Conservation (phyloP, 2,329 filamentous ascomycete genomes). For the Calonectria pauciramosa region DNA sequence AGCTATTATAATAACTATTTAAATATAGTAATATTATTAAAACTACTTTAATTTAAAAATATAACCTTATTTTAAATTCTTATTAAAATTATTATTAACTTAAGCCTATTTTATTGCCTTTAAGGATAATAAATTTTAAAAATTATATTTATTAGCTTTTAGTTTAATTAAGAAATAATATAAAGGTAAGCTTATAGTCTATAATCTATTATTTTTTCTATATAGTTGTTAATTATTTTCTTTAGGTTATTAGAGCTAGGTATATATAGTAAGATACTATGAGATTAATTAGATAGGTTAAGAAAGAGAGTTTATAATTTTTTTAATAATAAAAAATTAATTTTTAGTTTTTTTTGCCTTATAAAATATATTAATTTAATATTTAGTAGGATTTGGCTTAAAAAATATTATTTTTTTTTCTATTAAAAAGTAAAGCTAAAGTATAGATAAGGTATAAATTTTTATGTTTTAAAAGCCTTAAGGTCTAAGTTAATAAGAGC, state of each 20-base stretch:
- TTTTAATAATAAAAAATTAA: not conserved
- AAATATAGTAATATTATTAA: no score
- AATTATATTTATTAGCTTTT: not conserved
- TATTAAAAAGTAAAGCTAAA: not conserved
- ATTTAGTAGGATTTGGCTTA: not conserved
- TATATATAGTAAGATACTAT: not conserved
- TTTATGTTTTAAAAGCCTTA: not conserved
- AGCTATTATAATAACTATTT: no score
- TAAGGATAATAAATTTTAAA: not conserved
- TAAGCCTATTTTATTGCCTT: not conserved
- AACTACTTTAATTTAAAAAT: no score
- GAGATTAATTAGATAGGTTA: not conserved
- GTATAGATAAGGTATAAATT: not conserved
- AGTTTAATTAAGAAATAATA: not conserved
- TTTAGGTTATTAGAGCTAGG: not conserved
- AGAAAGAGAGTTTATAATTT: not conserved
- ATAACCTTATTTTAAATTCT: not conserved
- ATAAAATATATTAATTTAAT: not conserved
- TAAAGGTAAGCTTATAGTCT: not conserved
- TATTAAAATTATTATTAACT: not conserved
- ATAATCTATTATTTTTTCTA: not conserved
- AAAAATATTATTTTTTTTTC: not conserved
- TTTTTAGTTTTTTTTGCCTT: not conserved
- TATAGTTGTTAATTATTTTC: not conserved
- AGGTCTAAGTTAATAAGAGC: not conserved